Base-by-base conservation (phyloP, 345 rosid species). In the Brassica rapa region DNA sequence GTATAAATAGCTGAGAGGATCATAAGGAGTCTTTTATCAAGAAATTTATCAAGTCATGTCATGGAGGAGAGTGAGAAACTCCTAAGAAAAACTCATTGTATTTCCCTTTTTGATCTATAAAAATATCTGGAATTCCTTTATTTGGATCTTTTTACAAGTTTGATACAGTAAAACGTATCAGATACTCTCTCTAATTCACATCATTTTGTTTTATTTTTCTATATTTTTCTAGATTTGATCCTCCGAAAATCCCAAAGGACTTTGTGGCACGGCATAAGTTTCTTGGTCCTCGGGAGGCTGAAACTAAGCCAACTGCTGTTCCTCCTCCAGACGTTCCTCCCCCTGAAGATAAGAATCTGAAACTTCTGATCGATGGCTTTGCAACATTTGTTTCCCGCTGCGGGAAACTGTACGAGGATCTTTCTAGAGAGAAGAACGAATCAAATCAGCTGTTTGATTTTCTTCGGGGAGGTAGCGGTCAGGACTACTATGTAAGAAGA, bases 311-410 rank as follows among this genome's bases (percentile, higher is more conserved):
- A 60, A 68, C 76, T 69, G 66, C 93, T 57, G 82, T 87, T 64
- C 96, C 97, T 1, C 87, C 85, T 1, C 87, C 85, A 10, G 94
- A 89, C 73, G 89, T 87, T 84, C 78, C 90, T 77, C 91, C 93
- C 35, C 98, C 99, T 2, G 86, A 82, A 80, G 94, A 95, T 77
- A 86, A 71, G 80, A 88, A 86, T 86, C 64, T 86, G 78, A 93
- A 86, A 86, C 73, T 93, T 80, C 79, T 95, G 74, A 91, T 95
- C 66, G 94, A 93, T 62, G 98, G 98, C 62, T 91, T 93, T 82
- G 99, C 97, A 59, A 86, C 91, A 70, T 88, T 95, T 77, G 99
- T 95, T 65, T 94, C 94, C 77, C 93, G 93, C 72, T 95, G 97
- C 51, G 98, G 99, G 73, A 93, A 91, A 85, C 73, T 93, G 23